Evolutionary conservation across 345 rosid species (phyloP), one percentile per base, ranked within the genome.

Genomic region (Brassica carinata): DNA sequence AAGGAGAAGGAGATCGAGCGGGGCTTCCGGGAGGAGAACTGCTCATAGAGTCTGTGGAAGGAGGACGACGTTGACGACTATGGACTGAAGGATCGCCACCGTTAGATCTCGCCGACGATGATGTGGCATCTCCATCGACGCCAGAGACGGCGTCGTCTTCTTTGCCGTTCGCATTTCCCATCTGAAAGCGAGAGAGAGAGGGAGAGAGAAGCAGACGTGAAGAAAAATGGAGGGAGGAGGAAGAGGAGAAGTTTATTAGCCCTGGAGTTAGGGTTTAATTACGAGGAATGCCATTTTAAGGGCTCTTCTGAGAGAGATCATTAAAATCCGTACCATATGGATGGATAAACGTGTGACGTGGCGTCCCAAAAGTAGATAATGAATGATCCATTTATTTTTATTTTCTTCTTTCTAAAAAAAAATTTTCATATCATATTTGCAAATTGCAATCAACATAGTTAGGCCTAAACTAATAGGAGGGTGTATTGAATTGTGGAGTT

Each of bases 151-250:
- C 68, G 70, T 62, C 76, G 29, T 83, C 84, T 75, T 86, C 95
- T 82, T 89, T 89, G 10, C 90, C 98, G 78, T 84, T 92, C 8
- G 89, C 92, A 85, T 94, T 94, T 17, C 98, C 97, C 98, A 94
- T 94, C 72, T 31, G 75, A 66, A 72, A 59, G 67, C 29, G 58
- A 57, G 40, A 48, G 71, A 31, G 72, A 79, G 71, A 67, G 67
- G 34, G 76, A 74, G 59, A 74, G 66, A 69, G 76, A 71, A 33
- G 0, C 71, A 80, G 79, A 74, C 76, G 75, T 72, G 81, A 71
- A 67, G 94, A 89, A 71, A 88, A 78, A 82, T 90, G 92, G 78
- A 82, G 76, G 59, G 88, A 83, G 65, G 93, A 87, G 71, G 91
- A 86, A 79, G 90, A 82, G 64, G 82, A 71, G 84, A 84, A 83